A percentile compares a stretch with the other conserved stretches of the same genome.
phyloP scores from a whole-genome alignment of 441 rosid genomes.

The Geranium incanum region DNA sequence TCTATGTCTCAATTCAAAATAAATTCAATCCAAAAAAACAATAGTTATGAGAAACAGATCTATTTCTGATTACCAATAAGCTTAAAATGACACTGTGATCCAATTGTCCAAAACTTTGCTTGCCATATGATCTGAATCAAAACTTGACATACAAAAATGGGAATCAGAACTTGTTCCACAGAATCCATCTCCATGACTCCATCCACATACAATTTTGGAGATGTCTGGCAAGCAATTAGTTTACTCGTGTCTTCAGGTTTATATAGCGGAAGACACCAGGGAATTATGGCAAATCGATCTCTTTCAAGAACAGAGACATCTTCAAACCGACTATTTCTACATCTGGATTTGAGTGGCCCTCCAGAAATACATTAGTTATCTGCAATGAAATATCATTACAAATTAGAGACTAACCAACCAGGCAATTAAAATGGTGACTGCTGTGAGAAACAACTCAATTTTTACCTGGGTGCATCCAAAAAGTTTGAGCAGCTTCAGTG shows the following conservation, averaged over 20 bases:
- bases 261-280: conserved; percentile 8
- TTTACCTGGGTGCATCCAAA: conserved; percentile 89
- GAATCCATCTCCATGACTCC: neutral
- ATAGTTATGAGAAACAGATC: too few species aligned
- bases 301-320: conserved; percentile 31
- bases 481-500: conserved; percentile 55
- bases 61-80: too few species aligned
- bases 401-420: neutral
- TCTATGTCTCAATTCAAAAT: too few species aligned
- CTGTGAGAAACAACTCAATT: neutral
- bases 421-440: neutral
- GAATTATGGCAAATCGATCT: conserved; percentile 18
- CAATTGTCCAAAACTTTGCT: too few species aligned
- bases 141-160: neutral
- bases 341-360: conserved; percentile 47
- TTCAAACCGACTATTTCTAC: conserved; percentile 47
- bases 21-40: too few species aligned
- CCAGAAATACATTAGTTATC: conserved; percentile 45
- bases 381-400: conserved; percentile 20
- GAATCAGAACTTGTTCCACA: neutral
- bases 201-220: too few species aligned
- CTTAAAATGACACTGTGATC: too few species aligned
- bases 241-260: neutral
- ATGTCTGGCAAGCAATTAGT: neutral
- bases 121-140: too few species aligned